A percentile compares a stretch with the other conserved stretches of the same genome.
Conservation (phyloP, 345 rosid species). For the Euphorbia lathyris region DNA sequence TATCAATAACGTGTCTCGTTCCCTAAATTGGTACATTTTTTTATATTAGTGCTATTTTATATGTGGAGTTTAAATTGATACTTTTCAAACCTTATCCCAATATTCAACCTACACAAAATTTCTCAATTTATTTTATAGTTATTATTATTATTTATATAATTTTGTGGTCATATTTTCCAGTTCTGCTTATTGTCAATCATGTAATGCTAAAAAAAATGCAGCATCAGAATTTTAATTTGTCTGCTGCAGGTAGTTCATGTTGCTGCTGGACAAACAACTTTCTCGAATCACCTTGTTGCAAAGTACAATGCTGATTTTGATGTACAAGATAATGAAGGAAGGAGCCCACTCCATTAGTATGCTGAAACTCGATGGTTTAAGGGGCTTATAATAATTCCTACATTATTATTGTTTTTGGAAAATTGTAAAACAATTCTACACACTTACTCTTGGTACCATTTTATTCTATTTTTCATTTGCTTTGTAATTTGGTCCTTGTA, state of each 20-base stretch:
- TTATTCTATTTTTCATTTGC: neutral
- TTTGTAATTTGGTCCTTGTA: neutral
- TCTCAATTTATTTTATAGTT: neutral
- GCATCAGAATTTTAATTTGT: slow-evolving; percentile 11
- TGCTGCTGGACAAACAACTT: slow-evolving; percentile 89
- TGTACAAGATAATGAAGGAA: slow-evolving; percentile 78
- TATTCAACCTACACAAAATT: too few species aligned
- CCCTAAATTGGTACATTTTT: too few species aligned
- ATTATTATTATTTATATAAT: neutral
- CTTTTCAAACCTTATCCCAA: too few species aligned
- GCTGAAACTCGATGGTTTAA: slow-evolving; percentile 10
- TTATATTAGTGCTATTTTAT: too few species aligned
- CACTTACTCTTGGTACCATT: neutral
- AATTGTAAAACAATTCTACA: neutral
- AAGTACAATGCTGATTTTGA: slow-evolving; percentile 70
- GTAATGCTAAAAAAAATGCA: neutral
- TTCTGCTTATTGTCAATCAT: neutral
- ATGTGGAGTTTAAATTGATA: too few species aligned
- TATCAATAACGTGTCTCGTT: too few species aligned
- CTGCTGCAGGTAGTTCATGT: slow-evolving; percentile 77
- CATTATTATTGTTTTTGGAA: neutral
- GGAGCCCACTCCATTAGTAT: slow-evolving; percentile 95
- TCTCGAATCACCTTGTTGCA: slow-evolving; percentile 71
- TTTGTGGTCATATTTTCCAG: neutral
- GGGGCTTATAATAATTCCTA: slow-evolving; percentile 1